These are phyloP conservation scores for Mortierella sp. DNA, from an alignment of 371 early-diverging fungal species.

Conservation along the genomic window DNA sequence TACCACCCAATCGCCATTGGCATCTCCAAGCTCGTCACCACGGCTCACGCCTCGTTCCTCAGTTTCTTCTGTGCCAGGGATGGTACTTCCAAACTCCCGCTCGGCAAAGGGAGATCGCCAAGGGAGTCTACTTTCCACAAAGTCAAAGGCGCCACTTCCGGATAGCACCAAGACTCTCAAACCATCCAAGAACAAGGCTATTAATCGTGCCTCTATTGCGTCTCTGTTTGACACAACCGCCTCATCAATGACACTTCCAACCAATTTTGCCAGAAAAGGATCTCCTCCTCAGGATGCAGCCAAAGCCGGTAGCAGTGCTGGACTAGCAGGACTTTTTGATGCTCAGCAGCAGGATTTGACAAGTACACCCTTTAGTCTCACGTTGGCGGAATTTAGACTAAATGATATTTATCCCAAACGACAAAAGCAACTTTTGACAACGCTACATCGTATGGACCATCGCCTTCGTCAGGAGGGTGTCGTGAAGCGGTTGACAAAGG, in stretches of 20 bases:
- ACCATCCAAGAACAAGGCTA: conserved; percentile 42
- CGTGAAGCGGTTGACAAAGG: conserved; percentile 53
- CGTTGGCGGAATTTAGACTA: conserved; percentile 55
- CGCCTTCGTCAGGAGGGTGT: conserved; percentile 55
- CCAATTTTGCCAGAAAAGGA: conserved; percentile 55
- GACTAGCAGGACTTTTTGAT: conserved; percentile 46
- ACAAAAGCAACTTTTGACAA: conserved; percentile 50
- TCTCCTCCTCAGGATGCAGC: conserved; percentile 36
- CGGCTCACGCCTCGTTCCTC: conserved; percentile 20
- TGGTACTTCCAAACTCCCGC: background rate
- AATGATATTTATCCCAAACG: conserved; percentile 56
- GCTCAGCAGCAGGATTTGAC: conserved; percentile 48
- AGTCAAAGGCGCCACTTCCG: conserved; percentile 17
- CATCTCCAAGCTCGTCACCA: conserved; percentile 45
- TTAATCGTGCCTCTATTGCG: conserved; percentile 36
- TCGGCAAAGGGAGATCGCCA: conserved; percentile 24
- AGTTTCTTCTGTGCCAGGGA: conserved; percentile 9
- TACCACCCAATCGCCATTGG: conserved; percentile 30
- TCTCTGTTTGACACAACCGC: conserved; percentile 45
- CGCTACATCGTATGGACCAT: conserved; percentile 55
- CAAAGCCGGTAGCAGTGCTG: conserved; percentile 13
- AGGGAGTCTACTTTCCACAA: conserved; percentile 5
- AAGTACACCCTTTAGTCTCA: conserved; percentile 54
- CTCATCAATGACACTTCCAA: conserved; percentile 50
- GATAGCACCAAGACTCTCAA: conserved; percentile 37